Conservation (phyloP, 495 filamentous ascomycete species). For the Neurospora sp. region DNA sequence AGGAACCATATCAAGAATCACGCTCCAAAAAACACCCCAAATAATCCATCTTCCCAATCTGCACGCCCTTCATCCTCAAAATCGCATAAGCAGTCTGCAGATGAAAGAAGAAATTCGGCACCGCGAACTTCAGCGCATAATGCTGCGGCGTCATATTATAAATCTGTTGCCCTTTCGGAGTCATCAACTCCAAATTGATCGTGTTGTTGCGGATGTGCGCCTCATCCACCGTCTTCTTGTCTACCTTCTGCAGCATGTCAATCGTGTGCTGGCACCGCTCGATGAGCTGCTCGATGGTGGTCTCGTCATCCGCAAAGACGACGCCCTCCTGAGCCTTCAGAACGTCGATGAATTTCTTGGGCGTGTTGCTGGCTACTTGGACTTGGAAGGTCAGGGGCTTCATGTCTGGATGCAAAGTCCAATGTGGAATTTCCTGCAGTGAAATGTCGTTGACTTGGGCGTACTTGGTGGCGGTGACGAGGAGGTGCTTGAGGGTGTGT, state of each 20-base stretch:
- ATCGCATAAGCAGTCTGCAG: slow-evolving; percentile 44
- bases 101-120: slow-evolving; percentile 39
- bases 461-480: slow-evolving; percentile 18
- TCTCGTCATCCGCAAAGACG: slow-evolving; percentile 27
- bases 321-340: slow-evolving; percentile 22
- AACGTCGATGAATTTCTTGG: slow-evolving; percentile 30
- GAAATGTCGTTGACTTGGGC: slow-evolving; percentile 12
- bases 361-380: slow-evolving; percentile 20
- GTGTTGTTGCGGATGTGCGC: not conserved
- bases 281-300: slow-evolving; percentile 31
- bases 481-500: slow-evolving; percentile 13
- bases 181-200: slow-evolving; percentile 10
- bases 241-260: slow-evolving; percentile 23
- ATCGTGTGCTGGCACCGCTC: slow-evolving; percentile 28
- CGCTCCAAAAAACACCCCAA: slow-evolving; percentile 19
- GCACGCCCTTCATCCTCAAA: slow-evolving; percentile 45
- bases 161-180: slow-evolving; percentile 4
- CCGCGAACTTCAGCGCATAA: slow-evolving; percentile 28
- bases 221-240: slow-evolving; percentile 26
- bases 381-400: slow-evolving; percentile 38
- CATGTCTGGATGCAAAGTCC: slow-evolving; percentile 37
- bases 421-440: not conserved
- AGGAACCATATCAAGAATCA: not conserved
- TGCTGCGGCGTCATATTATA: slow-evolving; percentile 8
- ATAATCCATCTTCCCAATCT: slow-evolving; percentile 46